Conservation (phyloP, 2,329 filamentous ascomycete genomes). For the Cercospora sp. region DNA sequence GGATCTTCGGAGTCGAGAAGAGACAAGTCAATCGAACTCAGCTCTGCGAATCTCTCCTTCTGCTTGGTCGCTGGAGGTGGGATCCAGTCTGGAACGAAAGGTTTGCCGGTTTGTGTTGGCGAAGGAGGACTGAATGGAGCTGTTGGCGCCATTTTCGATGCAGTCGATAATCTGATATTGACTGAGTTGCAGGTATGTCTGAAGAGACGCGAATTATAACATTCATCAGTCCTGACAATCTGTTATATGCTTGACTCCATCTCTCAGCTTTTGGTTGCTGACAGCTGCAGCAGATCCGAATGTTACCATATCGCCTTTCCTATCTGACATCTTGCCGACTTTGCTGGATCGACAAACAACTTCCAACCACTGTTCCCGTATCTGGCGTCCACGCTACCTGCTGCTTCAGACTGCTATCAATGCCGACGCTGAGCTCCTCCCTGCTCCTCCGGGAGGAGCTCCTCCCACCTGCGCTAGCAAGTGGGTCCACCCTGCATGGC, state of each 20-base stretch:
- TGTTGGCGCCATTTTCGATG: constrained; percentile 38
- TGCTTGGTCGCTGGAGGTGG: constrained; percentile 50
- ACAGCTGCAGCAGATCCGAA: not conserved
- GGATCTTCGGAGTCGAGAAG: constrained; percentile 38
- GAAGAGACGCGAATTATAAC: not conserved
- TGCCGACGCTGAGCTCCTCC: not conserved
- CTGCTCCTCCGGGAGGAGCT: not conserved
- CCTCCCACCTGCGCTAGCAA: not conserved
- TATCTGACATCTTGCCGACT: not conserved
- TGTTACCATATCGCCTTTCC: not conserved
- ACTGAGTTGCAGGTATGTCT: not conserved
- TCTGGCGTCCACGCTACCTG: not conserved
- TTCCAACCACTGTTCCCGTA: not conserved
- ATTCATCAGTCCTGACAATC: not conserved
- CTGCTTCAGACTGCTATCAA: not conserved
- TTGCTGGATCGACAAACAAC: not conserved
- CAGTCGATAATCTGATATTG: not conserved
- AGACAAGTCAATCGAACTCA: constrained; percentile 39
- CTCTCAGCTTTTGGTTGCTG: not conserved
- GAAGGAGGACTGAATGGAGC: constrained; percentile 45
- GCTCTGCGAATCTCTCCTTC: constrained; percentile 44
- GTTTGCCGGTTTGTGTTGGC: constrained; percentile 41
- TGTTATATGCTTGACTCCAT: not conserved
- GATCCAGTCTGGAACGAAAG: constrained; percentile 39
- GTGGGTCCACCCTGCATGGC: not conserved